phyloP scores from a whole-genome alignment of 2,329 filamentous ascomycete species.

The Penicillium sp. region DNA sequence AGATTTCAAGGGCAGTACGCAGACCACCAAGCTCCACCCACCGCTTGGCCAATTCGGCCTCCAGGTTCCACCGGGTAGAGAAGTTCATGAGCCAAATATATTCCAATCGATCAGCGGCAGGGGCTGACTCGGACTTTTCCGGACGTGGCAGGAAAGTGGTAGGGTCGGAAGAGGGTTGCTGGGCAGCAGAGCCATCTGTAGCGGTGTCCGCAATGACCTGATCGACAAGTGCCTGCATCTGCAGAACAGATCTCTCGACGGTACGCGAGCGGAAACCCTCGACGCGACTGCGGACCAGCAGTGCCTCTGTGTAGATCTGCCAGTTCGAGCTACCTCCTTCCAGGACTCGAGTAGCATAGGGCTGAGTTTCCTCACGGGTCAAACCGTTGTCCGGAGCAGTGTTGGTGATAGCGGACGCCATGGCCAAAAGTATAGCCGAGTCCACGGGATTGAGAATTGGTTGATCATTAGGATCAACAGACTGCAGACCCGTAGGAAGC shows the following conservation, averaged over 20 bases:
- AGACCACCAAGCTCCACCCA: conserved; percentile 89
- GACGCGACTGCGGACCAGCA: conserved; percentile 85
- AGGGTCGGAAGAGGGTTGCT: conserved; percentile 50
- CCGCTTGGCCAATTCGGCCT: conserved; percentile 87
- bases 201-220: conserved; percentile 88
- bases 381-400: conserved; percentile 80
- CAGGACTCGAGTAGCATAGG: conserved; percentile 85
- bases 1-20: conserved; percentile 89
- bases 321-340: conserved; percentile 91
- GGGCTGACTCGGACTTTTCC: conserved; percentile 73
- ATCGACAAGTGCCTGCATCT: conserved; percentile 92
- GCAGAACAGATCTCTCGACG: conserved; percentile 82
- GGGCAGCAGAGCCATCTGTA: conserved; percentile 39
- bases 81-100: conserved; percentile 84
- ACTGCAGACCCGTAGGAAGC: conserved; percentile 63
- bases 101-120: conserved; percentile 69
- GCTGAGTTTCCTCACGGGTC: conserved; percentile 89
- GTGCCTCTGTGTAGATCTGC: conserved; percentile 94
- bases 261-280: conserved; percentile 87
- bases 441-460: conserved; percentile 81
- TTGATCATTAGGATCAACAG: conserved; percentile 74
- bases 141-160: conserved; percentile 80
- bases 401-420: conserved; percentile 87
- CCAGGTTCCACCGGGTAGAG: conserved; percentile 88
- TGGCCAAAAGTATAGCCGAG: conserved; percentile 78